Evolutionary conservation across 2,329 filamentous ascomycete species (phyloP), one percentile per base, ranked within the genome.

Genomic region (Endocalyx cinctus): DNA sequence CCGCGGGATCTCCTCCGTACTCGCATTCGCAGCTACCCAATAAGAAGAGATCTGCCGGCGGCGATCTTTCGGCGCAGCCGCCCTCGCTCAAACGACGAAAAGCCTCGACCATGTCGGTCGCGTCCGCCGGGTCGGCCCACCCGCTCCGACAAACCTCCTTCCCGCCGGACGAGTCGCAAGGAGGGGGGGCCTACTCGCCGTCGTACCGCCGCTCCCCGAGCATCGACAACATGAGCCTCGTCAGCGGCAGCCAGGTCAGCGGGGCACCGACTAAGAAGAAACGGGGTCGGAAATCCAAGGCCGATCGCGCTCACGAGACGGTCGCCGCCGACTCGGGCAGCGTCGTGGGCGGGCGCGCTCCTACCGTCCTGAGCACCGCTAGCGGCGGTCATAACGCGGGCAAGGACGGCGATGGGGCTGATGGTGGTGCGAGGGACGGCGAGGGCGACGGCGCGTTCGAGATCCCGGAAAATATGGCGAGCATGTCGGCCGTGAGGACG

Each of bases 131-230:
- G 12, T 74, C 75, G 2, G 67, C 74, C 0, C 83, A 87, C 44
- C 83, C 82, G 2, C 74, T 92, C 2, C 83, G 86, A 25, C 84
- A 88, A 52, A 89, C 87, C 5, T 87, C 84, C 0, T 92, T 88
- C 52, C 83, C 84, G 0, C 84, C 84, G 17, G 81, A 79, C 38
- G 66, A 76, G 38, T 40, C 48, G 1, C 38, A 45, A 5, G 20
- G 35, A 5, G 20, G 35, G 15, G 46, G 42, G 34, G 60, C 59
- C 20, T 59, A 67, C 15, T 77, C 74, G 3, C 70, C 75, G 0
- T 72, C 71, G 25, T 67, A 61, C 43, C 69, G 69, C 13, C 74
- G 82, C 12, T 85, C 81, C 0, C 82, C 82, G 0, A 84, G 78
- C 2, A 66, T 79, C 31, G 81, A 84, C 37, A 70, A 63, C 7